Percentiles rank a stretch among this genome's conserved stretches.
These are phyloP conservation scores for Agrocybe pediades DNA, from an alignment of 768 basidiomycete species.

Conservation along the genomic window DNA sequence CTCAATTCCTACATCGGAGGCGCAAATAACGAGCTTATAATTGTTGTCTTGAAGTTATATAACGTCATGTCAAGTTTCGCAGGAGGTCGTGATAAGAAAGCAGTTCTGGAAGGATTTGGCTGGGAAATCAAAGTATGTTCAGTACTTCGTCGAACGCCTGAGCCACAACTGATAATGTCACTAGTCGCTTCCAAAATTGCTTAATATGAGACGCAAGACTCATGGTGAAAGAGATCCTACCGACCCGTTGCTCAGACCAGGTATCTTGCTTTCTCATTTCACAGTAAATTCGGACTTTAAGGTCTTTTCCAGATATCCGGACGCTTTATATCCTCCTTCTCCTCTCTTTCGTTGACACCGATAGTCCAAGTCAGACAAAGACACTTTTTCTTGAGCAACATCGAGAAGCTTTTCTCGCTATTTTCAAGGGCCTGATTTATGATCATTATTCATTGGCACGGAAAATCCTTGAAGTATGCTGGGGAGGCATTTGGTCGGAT, in stretches of 20 bases:
- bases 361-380: constrained; percentile 55
- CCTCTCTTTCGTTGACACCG: constrained; percentile 65
- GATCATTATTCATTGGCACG: constrained; percentile 65
- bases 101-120: constrained; percentile 66
- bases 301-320: constrained; percentile 63
- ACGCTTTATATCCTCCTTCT: constrained; percentile 75
- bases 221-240: constrained; percentile 39
- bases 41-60: constrained; percentile 67
- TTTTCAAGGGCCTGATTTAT: constrained; percentile 74
- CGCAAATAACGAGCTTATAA: constrained; percentile 62
- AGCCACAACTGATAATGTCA: not conserved
- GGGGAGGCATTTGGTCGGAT: constrained; percentile 80
- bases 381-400: constrained; percentile 70
- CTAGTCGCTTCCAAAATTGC: constrained; percentile 66
- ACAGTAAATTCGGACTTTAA: too few species aligned
- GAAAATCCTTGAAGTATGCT: constrained; percentile 70
- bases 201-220: constrained; percentile 69
- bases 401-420: constrained; percentile 57
- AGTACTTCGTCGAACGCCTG: not conserved
- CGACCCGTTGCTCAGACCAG: constrained; percentile 52
- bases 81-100: constrained; percentile 64
- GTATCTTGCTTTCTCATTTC: constrained; percentile 31
- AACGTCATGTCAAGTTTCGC: constrained; percentile 63
- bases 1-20: constrained; percentile 66
- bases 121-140: constrained; percentile 75